phyloP scores from a whole-genome alignment of 2,329 filamentous ascomycete species.

The Diaporthe sp. region DNA sequence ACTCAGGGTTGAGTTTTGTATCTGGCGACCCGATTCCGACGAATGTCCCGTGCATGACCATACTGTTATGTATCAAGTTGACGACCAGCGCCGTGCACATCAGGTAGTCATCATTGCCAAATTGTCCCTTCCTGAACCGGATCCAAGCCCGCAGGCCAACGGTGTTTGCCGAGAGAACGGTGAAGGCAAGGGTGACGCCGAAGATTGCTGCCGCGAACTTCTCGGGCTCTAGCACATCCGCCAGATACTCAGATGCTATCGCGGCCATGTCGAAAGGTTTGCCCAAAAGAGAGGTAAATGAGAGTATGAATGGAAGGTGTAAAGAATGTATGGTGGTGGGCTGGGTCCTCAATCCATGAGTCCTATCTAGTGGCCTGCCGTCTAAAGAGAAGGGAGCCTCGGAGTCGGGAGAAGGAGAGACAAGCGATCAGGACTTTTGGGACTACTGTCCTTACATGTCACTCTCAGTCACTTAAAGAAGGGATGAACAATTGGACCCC shows the following conservation, averaged over 20 bases:
- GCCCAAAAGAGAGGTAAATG: not conserved
- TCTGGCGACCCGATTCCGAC: constrained; percentile 39
- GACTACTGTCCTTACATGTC: not conserved
- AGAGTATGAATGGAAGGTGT: constrained; percentile 6
- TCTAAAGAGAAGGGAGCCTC: not conserved
- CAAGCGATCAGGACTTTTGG: not conserved
- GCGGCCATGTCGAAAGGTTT: constrained; percentile 32
- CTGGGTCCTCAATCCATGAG: constrained; percentile 10
- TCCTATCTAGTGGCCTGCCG: constrained; percentile 26
- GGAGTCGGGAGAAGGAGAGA: constrained; percentile 8
- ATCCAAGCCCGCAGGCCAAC: constrained; percentile 34
- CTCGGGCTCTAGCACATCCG: constrained; percentile 35
- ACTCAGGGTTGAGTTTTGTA: constrained; percentile 33
- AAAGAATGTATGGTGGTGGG: constrained; percentile 20
- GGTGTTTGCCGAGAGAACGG: constrained; percentile 33
- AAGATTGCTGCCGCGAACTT: constrained; percentile 39
- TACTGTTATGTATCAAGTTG: constrained; percentile 38
- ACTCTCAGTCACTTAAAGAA: constrained; percentile 11
- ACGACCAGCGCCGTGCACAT: constrained; percentile 39
- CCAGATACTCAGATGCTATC: constrained; percentile 38
- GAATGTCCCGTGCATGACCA: constrained; percentile 39
- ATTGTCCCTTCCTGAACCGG: constrained; percentile 25
- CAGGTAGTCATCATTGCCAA: constrained; percentile 37
- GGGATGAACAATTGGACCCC: constrained; percentile 14
- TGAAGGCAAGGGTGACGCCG: constrained; percentile 38